Base-by-base conservation (phyloP, 2,329 filamentous ascomycete species). In the Emergomyces pasteurianus region DNA sequence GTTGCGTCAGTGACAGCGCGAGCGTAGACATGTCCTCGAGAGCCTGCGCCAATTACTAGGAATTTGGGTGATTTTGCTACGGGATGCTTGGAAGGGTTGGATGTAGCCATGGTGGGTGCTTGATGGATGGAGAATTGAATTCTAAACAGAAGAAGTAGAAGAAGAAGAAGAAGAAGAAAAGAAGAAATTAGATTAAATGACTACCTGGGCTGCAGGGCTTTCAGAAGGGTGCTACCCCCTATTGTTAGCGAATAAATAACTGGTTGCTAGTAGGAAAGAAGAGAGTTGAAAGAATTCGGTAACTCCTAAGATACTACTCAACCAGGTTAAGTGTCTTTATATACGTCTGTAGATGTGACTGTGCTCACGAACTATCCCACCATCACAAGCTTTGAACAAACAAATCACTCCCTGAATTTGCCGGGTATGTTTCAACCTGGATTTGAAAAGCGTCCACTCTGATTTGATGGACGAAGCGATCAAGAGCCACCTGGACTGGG, bases 31-130 rank as follows among this genome's bases (percentile, higher is more conserved):
- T 82, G 81, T 16, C 91, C 91, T 42, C 91, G 85, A 55, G 87
- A 89, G 40, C 91, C 90, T 8, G 89, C 90, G 23, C 91, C 91
- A 66, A 95, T 86, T 68, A 95, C 82, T 60, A 95, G 80, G 68
- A 95, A 84, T 58, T 86, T 84, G 2, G 86, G 83, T 38, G 65
- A 63, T 59, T 67, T 23, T 47, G 38, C 43, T 36, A 28, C 12
- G 14, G 34, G 55, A 54, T n/a, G 52, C 40, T 28, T 42, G 18
- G 58, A 18, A 46, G 58, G n/a, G 18, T 43, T 36, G 10, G 55
- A 49, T 1, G 21, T 18, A 40, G 26, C 21, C 26, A 42, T 55
- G n/a, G 23, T n/a, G 5, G 12, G 34, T 7, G 36, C 14, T 38
- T 40, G 31, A 23, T 40, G n/a, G 43, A 23, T 26, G 31, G 10